These are phyloP conservation scores for Adansonia gregorii DNA, from an alignment of 441 rosid species.

Conservation along the genomic window DNA sequence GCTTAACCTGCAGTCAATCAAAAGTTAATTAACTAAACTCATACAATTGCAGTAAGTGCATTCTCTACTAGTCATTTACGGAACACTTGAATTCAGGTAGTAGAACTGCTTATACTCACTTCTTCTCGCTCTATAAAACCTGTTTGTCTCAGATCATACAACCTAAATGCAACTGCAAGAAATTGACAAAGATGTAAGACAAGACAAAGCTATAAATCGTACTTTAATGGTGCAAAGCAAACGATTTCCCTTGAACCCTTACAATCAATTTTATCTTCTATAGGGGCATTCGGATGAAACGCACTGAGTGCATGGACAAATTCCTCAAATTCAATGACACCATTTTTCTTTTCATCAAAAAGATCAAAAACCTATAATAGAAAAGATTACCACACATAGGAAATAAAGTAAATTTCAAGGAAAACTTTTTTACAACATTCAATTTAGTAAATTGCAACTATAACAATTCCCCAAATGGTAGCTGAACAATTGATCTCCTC, in stretches of 20 bases:
- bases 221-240: constrained; percentile 20
- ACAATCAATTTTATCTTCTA: constrained; percentile 83
- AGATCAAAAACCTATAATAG: constrained; percentile 65
- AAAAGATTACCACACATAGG: background rate
- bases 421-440: background rate
- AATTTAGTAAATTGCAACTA: background rate
- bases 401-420: background rate
- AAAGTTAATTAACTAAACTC: background rate
- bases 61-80: background rate
- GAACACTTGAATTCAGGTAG: background rate
- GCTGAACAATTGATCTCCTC: background rate
- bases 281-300: constrained; percentile 76
- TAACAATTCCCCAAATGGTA: background rate
- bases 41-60: background rate
- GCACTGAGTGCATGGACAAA: constrained; percentile 71
- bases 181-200: constrained; percentile 13
- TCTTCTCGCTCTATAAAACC: constrained; percentile 79
- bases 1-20: constrained; percentile 54
- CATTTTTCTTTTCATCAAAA: constrained; percentile 79
- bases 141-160: constrained; percentile 76
- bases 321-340: constrained; percentile 88
- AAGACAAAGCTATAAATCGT: constrained; percentile 12
- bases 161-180: constrained; percentile 73
- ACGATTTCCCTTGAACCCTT: constrained; percentile 33
- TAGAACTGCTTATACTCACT: constrained; percentile 43